These are phyloP conservation scores for Shiraia sp. DNA, from an alignment of 2,329 filamentous ascomycete genomes.

Conservation along the genomic window DNA sequence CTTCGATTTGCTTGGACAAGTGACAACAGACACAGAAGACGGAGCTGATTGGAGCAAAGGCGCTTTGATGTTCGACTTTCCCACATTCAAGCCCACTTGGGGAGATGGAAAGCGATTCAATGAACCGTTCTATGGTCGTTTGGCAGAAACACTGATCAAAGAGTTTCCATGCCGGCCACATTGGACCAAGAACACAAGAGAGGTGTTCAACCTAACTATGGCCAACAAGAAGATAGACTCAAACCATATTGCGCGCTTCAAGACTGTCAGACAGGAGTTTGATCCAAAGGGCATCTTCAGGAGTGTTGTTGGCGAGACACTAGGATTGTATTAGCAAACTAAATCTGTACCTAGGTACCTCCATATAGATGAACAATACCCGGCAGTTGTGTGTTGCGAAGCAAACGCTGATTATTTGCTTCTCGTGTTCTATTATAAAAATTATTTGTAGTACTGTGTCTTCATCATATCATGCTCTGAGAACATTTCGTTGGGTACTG, in stretches of 20 bases:
- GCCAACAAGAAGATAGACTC: constrained; percentile 55
- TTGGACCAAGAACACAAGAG: constrained; percentile 59
- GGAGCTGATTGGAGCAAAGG: constrained; percentile 55
- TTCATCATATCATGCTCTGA: no score
- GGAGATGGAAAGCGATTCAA: constrained; percentile 56
- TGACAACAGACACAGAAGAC: constrained; percentile 54
- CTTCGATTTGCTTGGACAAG: constrained; percentile 56
- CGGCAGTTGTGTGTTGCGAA: no score
- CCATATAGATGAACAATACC: no score
- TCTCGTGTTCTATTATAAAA: no score
- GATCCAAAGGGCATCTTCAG: constrained; percentile 54
- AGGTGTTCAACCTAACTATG: constrained; percentile 46
- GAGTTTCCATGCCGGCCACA: constrained; percentile 58
- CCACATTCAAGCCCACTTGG: constrained; percentile 51
- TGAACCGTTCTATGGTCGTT: constrained; percentile 54
- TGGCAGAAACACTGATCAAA: constrained; percentile 53
- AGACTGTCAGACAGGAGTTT: constrained; percentile 53
- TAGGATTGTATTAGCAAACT: constrained; percentile 48
- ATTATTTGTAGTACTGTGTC: no score
- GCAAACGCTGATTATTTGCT: no score
- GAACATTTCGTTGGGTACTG: no score
- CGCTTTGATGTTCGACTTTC: constrained; percentile 60
- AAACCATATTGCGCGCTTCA: constrained; percentile 53
- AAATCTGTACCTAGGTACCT: no score
- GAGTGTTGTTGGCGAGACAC: constrained; percentile 55